Percentiles rank a stretch among this genome's conserved stretches.
Evolutionary conservation across 768 basidiomycete species (phyloP).

Genomic region (Macrolepiota albuminosa): DNA sequence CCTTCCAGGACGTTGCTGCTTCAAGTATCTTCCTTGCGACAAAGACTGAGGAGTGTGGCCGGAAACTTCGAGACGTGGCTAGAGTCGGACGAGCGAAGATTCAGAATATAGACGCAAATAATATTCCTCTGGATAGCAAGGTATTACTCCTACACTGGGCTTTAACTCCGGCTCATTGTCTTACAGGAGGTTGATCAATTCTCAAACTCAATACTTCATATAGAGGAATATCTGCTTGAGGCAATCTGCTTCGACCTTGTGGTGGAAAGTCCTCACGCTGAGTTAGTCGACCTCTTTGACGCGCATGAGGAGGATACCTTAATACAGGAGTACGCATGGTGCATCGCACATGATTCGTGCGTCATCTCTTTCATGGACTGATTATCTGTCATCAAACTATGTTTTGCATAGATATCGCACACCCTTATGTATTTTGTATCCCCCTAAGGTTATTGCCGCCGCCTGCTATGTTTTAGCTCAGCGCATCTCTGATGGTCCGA

Average conservation of each 20-base stretch:
- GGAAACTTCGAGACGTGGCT: slow-evolving; percentile 84
- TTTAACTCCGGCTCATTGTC: slow-evolving; percentile 3
- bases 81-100: slow-evolving; percentile 70
- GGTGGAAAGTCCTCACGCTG: slow-evolving; percentile 70
- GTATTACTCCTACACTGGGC: slow-evolving; percentile 31
- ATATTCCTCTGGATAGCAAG: slow-evolving; percentile 60
- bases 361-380: slow-evolving; percentile 13
- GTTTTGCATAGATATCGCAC: slow-evolving; percentile 60
- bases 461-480: slow-evolving; percentile 79
- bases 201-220: slow-evolving; percentile 61
- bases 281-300: slow-evolving; percentile 70
- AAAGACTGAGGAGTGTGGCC: slow-evolving; percentile 88
- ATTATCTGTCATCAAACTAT: slow-evolving; percentile 7
- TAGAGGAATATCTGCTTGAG: slow-evolving; percentile 77
- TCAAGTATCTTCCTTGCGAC: slow-evolving; percentile 85
- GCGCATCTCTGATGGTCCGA: slow-evolving; percentile 64
- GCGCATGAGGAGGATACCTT: slow-evolving; percentile 39
- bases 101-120: slow-evolving; percentile 45
- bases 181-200: slow-evolving; percentile 71
- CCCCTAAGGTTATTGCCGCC: slow-evolving; percentile 66
- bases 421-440: slow-evolving; percentile 68
- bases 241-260: slow-evolving; percentile 85
- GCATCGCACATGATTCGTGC: slow-evolving; percentile 84
- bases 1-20: slow-evolving; percentile 70
- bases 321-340: slow-evolving; percentile 79